phyloP scores from a whole-genome alignment of 306 rosid genomes.

The Cotoneaster glaucophyllus region DNA sequence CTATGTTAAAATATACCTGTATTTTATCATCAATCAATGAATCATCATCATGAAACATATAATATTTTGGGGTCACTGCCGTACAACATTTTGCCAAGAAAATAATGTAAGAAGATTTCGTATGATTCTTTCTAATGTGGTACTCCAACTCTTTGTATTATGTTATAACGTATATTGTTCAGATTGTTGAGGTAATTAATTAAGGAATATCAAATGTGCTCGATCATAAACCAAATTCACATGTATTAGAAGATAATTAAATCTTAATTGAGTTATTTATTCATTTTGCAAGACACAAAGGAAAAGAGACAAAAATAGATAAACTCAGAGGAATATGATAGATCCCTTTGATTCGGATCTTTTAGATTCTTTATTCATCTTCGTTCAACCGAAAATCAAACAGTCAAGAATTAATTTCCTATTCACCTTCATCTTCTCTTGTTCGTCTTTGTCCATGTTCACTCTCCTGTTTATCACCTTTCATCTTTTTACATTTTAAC shows the following conservation, averaged over 20 bases:
- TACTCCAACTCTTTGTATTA: not conserved
- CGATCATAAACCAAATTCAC: not conserved
- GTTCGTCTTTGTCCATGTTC: no score
- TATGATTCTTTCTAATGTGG: not conserved
- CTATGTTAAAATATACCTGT: not conserved
- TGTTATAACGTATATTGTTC: not conserved
- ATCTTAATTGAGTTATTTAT: not conserved
- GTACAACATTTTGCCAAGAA: not conserved
- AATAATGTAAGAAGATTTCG: not conserved
- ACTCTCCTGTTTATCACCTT: no score
- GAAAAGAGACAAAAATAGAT: no score
- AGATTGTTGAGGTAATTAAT: not conserved
- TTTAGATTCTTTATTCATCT: no score
- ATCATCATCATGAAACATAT: no score
- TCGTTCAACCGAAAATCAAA: no score
- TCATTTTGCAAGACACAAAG: no score
- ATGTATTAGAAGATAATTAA: not conserved
- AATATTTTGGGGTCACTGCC: not conserved
- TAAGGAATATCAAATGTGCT: not conserved
- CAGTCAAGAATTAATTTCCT: no score
- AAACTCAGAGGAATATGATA: no score
- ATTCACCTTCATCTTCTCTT: no score
- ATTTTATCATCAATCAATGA: not conserved
- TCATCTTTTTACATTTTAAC: no score
- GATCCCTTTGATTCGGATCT: no score